These are phyloP conservation scores for Benincasa hispida DNA, from an alignment of 306 rosid species.

Conservation along the genomic window DNA sequence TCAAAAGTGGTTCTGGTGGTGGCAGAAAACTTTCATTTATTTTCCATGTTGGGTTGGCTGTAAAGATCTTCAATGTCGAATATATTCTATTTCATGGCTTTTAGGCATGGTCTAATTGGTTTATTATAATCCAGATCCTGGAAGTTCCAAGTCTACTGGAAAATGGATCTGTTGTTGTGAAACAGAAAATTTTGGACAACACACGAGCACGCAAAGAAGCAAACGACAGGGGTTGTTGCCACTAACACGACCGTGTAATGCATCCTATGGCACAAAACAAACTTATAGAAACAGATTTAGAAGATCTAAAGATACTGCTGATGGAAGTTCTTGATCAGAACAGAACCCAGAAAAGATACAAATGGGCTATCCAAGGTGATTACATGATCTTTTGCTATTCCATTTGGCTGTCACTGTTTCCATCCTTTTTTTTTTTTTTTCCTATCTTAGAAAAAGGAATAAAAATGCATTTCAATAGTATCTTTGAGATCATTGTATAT, in stretches of 20 bases:
- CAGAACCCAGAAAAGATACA: neutral
- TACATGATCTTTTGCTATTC: neutral
- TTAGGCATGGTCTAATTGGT: neutral
- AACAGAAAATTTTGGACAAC: slow-evolving; percentile 30
- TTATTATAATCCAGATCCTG: slow-evolving; percentile 29
- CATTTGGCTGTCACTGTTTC: neutral
- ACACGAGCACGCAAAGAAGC: slow-evolving; percentile 25
- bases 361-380: neutral
- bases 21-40: neutral
- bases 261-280: neutral
- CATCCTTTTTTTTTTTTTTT: neutral
- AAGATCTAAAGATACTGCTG: neutral
- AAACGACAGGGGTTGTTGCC: slow-evolving; percentile 33
- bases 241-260: neutral
- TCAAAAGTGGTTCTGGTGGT: neutral
- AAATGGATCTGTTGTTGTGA: slow-evolving; percentile 39
- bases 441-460: neutral
- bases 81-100: neutral
- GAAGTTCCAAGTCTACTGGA: slow-evolving; percentile 56
- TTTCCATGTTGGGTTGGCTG: neutral
- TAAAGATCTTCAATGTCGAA: neutral
- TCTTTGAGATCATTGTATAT: neutral
- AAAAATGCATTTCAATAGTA: neutral
- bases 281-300: neutral
- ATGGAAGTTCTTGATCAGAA: neutral